Percentiles rank a stretch among this genome's conserved stretches.
phyloP scores from a whole-genome alignment of 306 rosid genomes.

The Castanospermum australe region DNA sequence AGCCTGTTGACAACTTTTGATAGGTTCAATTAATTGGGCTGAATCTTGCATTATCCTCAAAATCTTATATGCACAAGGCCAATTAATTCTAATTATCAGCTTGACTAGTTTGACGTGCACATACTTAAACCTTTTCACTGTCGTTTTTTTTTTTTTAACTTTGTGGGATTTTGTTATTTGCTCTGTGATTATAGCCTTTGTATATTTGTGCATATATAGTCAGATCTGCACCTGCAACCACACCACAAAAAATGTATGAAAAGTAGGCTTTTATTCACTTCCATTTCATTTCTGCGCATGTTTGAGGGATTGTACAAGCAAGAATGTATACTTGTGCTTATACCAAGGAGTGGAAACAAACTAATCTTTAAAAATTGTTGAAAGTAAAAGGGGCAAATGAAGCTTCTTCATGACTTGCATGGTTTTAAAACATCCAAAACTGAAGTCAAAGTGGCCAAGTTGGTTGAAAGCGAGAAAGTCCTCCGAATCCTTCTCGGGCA shows the following conservation, averaged over 20 bases:
- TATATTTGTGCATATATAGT: background rate
- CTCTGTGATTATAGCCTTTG: background rate
- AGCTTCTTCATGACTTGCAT: constrained; percentile 41
- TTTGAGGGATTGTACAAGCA: constrained; percentile 45
- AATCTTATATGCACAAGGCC: background rate
- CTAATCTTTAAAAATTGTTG: constrained; percentile 15
- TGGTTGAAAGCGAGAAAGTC: constrained; percentile 57
- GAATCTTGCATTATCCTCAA: background rate
- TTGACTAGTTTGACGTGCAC: background rate
- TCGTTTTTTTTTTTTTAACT: background rate
- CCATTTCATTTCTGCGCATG: constrained; percentile 22
- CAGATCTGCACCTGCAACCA: background rate
- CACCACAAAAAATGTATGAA: background rate
- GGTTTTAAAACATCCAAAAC: constrained; percentile 43
- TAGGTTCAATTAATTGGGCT: background rate
- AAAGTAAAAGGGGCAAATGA: constrained; percentile 18
- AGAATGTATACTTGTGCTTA: constrained; percentile 30
- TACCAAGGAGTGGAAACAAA: constrained; percentile 36
- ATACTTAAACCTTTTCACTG: background rate
- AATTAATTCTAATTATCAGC: background rate
- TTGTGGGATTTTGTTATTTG: background rate
- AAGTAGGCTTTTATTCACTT: constrained; percentile 25
- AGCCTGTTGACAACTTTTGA: background rate
- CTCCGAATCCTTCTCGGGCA: constrained; percentile 60
- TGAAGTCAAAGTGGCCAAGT: constrained; percentile 59